Evolutionary conservation across 2,329 filamentous ascomycete species (phyloP).

Genomic region (Trichoderma hamatum): DNA sequence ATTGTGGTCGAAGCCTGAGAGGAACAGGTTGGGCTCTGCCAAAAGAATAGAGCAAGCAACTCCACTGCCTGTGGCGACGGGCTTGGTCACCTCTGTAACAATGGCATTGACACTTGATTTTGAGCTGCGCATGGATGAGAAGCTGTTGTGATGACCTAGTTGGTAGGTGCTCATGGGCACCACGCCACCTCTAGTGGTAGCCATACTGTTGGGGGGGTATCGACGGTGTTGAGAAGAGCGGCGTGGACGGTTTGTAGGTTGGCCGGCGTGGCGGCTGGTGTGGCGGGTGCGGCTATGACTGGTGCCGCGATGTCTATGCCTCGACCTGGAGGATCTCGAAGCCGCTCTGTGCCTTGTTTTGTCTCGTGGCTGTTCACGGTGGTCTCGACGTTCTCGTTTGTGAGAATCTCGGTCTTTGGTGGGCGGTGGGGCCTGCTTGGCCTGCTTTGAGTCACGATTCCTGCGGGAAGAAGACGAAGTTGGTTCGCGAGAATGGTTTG

Average conservation of each 20-base stretch:
- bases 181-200: slow-evolving; percentile 32
- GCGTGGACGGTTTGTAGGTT: background rate
- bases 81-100: slow-evolving; percentile 66
- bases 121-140: slow-evolving; percentile 52
- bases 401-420: slow-evolving; percentile 10
- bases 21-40: slow-evolving; percentile 78
- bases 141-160: slow-evolving; percentile 49
- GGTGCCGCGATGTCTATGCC: slow-evolving; percentile 9
- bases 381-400: slow-evolving; percentile 15
- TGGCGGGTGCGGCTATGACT: slow-evolving; percentile 19
- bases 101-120: slow-evolving; percentile 56
- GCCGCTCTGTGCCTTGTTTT: background rate
- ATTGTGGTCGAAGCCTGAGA: slow-evolving; percentile 77
- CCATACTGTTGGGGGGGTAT: slow-evolving; percentile 30
- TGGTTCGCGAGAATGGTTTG: slow-evolving; percentile 8
- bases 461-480: slow-evolving; percentile 7
- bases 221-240: slow-evolving; percentile 10
- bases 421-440: background rate
- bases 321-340: slow-evolving; percentile 19
- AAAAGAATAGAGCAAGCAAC: slow-evolving; percentile 73
- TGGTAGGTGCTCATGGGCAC: slow-evolving; percentile 34
- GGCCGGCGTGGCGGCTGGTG: slow-evolving; percentile 12
- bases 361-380: background rate
- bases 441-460: slow-evolving; percentile 13
- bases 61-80: slow-evolving; percentile 77